Evolutionary conservation across 2,329 filamentous ascomycete genomes (phyloP), one percentile per base, ranked within the genome.

Genomic region (Ophiocordyceps robertsii): DNA sequence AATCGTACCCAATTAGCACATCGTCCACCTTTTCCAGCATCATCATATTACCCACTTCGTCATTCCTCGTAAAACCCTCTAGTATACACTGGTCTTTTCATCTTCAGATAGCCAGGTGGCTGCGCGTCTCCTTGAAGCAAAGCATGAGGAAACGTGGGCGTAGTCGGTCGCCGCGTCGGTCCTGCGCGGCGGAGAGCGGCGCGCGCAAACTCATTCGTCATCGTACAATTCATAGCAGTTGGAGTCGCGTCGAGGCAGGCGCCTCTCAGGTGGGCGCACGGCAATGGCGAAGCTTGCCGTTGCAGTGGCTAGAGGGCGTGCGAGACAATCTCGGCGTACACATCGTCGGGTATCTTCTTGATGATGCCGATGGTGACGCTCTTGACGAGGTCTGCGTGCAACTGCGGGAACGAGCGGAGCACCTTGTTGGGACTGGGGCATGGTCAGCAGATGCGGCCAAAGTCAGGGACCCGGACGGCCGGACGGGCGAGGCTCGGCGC

Each of bases 291-390:
- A 7, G 31, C 13, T 16, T 6, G 31, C 12, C 13, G 11, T 13
- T 16, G 12, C 12, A 6, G 10, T 16, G 11, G 10, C 32, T 32
- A 89, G 54, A 82, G 83, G 7, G 90, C 90, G 60, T 98, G 92
- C 35, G 74, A 72, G 41, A 95, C 80, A 55, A 98, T 87, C 59
- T 95, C 86, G 40, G 83, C 80, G 57, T 95, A 98, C 39, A 96
- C 72, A 50, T 93, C 84, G 47, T 88, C 80, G 2, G 92, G 90
- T 43, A 98, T 88, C 69, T 89, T 92, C 52, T 82, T 81, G 44
- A 94, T 83, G 53, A 95, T 83, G 41, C 82, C 80, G 51, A 95
- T 79, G 1, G 90, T 90, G 44, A 93, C 75, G 38, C 79, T 79
- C 59, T 93, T 92, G 55, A 95, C 84, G 50, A 82, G 79, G 52